phyloP scores from a whole-genome alignment of 345 rosid genomes.

The Populus tremula region DNA sequence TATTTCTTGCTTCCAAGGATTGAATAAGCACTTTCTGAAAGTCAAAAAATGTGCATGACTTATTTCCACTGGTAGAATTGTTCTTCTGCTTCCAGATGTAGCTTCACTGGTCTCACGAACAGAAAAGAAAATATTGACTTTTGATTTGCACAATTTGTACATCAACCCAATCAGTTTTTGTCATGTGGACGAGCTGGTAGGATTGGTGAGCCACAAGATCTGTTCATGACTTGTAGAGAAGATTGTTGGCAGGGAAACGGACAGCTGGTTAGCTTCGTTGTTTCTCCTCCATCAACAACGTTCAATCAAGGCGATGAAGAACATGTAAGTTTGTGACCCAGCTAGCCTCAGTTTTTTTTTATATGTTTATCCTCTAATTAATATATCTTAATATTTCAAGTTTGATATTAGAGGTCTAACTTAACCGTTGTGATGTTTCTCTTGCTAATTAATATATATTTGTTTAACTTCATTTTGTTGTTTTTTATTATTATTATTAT shows the following conservation, averaged over 20 bases:
- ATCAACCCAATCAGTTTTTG: background rate
- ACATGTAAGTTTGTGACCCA: background rate
- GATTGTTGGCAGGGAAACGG: background rate
- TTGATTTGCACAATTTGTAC: background rate
- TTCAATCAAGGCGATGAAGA: background rate
- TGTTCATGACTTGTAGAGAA: background rate
- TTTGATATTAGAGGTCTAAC: too few species aligned
- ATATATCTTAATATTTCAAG: too few species aligned
- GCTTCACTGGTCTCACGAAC: background rate
- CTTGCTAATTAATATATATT: background rate
- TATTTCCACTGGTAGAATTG: background rate
- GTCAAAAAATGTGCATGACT: constrained; percentile 22
- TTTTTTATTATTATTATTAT: too few species aligned
- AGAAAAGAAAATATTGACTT: background rate
- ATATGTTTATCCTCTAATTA: too few species aligned
- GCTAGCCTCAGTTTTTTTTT: background rate
- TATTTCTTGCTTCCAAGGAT: background rate
- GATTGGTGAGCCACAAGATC: background rate
- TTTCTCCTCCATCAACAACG: background rate
- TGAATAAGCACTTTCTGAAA: background rate
- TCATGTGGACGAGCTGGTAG: background rate
- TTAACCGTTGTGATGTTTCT: background rate
- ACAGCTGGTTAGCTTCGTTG: background rate
- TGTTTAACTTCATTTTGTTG: background rate
- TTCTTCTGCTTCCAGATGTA: background rate